phyloP scores from a whole-genome alignment of 148 eudicot genomes.

The Selenicereus undatus region DNA sequence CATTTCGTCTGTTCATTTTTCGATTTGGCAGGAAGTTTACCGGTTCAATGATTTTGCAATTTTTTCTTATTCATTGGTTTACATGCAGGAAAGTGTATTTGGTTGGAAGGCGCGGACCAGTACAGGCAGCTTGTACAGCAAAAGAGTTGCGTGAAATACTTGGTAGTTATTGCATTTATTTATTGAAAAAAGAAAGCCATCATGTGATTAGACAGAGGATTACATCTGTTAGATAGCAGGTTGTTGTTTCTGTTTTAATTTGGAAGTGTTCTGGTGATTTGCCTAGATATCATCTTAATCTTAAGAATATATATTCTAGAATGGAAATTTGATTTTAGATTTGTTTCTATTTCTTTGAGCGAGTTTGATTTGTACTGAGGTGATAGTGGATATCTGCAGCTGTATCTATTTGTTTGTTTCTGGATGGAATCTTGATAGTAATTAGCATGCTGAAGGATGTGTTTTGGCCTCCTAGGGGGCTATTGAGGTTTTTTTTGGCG shows the following conservation, averaged over 20 bases:
- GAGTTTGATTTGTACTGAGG: neutral
- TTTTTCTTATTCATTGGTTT: constrained; percentile 9
- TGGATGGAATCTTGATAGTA: neutral
- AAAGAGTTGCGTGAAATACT: constrained; percentile 95
- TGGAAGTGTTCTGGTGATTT: neutral
- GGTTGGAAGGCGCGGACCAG: constrained; percentile 99
- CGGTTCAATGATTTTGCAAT: neutral
- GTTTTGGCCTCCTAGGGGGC: neutral
- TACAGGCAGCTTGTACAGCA: constrained; percentile 97
- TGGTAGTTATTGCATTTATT: constrained; percentile 38
- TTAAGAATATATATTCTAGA: neutral
- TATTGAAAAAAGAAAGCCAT: neutral
- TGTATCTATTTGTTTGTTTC: neutral
- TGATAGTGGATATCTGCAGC: neutral
- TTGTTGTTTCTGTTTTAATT: neutral
- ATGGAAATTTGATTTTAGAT: neutral
- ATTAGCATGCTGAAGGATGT: neutral
- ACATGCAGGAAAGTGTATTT: constrained; percentile 72
- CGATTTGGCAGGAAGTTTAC: neutral
- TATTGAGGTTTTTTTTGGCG: no score
- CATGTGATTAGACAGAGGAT: neutral
- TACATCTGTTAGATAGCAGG: neutral
- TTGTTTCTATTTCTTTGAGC: neutral
- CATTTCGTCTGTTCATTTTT: neutral
- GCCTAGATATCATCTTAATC: neutral